Conservation (phyloP, 2,329 filamentous ascomycete genomes). For the Colletotrichum sp. region DNA sequence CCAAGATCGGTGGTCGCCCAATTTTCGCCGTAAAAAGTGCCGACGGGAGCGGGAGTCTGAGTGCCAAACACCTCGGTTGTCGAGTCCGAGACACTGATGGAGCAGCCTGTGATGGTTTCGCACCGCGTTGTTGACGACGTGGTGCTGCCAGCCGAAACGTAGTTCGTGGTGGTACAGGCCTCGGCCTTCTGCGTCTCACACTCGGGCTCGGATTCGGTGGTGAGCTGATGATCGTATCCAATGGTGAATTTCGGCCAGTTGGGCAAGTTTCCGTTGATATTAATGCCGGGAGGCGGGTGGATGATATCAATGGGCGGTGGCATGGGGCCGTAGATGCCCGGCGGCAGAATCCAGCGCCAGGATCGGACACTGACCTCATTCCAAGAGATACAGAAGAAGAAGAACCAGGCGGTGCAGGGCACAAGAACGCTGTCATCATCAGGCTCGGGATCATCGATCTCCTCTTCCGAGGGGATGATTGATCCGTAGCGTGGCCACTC, state of each 20-base stretch:
- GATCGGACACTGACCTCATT: slow-evolving; percentile 3
- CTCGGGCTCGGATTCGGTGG: background rate
- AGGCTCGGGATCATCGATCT: slow-evolving; percentile 14
- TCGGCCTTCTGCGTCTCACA: slow-evolving; percentile 18
- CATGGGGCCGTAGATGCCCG: slow-evolving; percentile 21
- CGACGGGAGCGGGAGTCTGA: background rate
- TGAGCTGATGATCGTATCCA: background rate
- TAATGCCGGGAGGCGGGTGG: slow-evolving; percentile 8
- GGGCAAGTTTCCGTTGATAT: slow-evolving; percentile 19
- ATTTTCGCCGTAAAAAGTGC: background rate
- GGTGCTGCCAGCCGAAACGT: background rate
- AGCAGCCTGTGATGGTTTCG: slow-evolving; percentile 20
- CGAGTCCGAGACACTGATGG: slow-evolving; percentile 14
- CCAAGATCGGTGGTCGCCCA: background rate
- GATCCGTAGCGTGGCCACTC: background rate
- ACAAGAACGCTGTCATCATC: slow-evolving; percentile 15
- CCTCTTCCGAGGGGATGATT: background rate
- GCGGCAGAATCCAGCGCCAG: slow-evolving; percentile 5
- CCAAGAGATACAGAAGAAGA: slow-evolving; percentile 24
- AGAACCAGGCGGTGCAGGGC: slow-evolving; percentile 23
- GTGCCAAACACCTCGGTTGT: background rate
- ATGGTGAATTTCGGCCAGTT: slow-evolving; percentile 15
- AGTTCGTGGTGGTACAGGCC: background rate
- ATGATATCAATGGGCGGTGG: slow-evolving; percentile 14
- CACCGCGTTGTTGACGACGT: slow-evolving; percentile 15